Percentiles rank a stretch among this genome's conserved stretches.
Evolutionary conservation across 495 filamentous ascomycete species (phyloP).

Genomic region (Bacidia gigantensis): DNA sequence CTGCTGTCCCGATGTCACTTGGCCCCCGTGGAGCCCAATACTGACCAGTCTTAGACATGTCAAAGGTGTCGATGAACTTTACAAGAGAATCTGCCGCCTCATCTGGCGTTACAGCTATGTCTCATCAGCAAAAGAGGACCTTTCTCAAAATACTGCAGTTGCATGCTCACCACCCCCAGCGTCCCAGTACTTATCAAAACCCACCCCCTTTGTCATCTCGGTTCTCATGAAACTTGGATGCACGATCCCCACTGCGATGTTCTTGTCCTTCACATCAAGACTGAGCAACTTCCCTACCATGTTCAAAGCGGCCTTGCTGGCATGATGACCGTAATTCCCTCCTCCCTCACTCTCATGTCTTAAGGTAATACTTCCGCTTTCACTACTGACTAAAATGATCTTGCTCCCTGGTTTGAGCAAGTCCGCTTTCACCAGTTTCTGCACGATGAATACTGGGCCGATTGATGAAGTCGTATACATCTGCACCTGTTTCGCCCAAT

Average conservation of each 20-base stretch:
- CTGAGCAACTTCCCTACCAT: slow-evolving; percentile 62
- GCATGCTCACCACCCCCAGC: slow-evolving; percentile 42
- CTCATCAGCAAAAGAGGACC: not conserved
- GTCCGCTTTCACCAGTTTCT: slow-evolving; percentile 41
- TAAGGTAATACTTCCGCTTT: slow-evolving; percentile 54
- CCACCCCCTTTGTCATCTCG: slow-evolving; percentile 56
- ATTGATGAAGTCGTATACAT: slow-evolving; percentile 63
- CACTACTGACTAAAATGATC: slow-evolving; percentile 51
- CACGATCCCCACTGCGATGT: slow-evolving; percentile 49
- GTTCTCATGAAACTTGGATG: slow-evolving; percentile 69
- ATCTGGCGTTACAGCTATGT: slow-evolving; percentile 49
- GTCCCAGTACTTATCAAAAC: slow-evolving; percentile 60
- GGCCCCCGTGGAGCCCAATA: slow-evolving; percentile 61
- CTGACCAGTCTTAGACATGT: slow-evolving; percentile 51
- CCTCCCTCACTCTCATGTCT: slow-evolving; percentile 54
- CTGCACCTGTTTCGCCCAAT: slow-evolving; percentile 49
- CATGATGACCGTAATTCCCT: slow-evolving; percentile 63
- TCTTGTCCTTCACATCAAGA: slow-evolving; percentile 49
- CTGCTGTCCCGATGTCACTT: slow-evolving; percentile 57
- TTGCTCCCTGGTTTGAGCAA: slow-evolving; percentile 40
- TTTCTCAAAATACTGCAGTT: not conserved
- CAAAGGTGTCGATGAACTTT: slow-evolving; percentile 47
- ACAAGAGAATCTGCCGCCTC: slow-evolving; percentile 50
- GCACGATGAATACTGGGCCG: slow-evolving; percentile 51
- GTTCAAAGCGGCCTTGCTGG: slow-evolving; percentile 55